Evolutionary conservation across 306 rosid species (phyloP).

Genomic region (Biancaea sappan): DNA sequence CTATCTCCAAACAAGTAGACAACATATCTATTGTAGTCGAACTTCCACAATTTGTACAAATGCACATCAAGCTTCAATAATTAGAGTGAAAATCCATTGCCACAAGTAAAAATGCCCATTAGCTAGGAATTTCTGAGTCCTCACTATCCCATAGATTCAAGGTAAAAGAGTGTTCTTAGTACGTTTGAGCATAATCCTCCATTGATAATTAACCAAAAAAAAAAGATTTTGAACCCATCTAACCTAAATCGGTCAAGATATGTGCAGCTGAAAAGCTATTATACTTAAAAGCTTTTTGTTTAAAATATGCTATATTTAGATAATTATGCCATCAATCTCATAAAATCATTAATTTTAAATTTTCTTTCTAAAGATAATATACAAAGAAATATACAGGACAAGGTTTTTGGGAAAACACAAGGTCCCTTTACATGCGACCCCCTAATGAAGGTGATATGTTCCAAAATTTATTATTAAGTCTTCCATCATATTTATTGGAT

Average conservation of each 20-base stretch:
- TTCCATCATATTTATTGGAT: too few relatives aligned
- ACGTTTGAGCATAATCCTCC: background rate
- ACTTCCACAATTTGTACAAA: background rate
- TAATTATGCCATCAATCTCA: slow-evolving; percentile 21
- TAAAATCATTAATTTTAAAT: slow-evolving; percentile 30
- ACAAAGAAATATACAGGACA: slow-evolving; percentile 50
- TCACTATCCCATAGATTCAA: background rate
- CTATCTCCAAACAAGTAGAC: too few relatives aligned
- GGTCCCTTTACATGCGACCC: slow-evolving; percentile 49
- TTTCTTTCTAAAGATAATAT: slow-evolving; percentile 38
- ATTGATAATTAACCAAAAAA: background rate
- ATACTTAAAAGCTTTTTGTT: background rate
- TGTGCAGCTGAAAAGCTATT: slow-evolving; percentile 16
- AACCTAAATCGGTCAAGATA: slow-evolving; percentile 3
- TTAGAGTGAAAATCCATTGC: background rate
- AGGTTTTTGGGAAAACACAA: slow-evolving; percentile 45
- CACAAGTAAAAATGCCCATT: background rate
- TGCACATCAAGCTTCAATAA: background rate
- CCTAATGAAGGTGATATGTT: too few relatives aligned
- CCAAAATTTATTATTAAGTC: too few relatives aligned
- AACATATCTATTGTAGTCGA: too few relatives aligned
- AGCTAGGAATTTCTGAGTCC: background rate
- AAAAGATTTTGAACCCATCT: background rate
- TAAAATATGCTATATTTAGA: slow-evolving; percentile 15
- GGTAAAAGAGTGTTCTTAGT: background rate